These are phyloP conservation scores for Trametes cingulata DNA, from an alignment of 768 basidiomycete genomes.

Conservation along the genomic window DNA sequence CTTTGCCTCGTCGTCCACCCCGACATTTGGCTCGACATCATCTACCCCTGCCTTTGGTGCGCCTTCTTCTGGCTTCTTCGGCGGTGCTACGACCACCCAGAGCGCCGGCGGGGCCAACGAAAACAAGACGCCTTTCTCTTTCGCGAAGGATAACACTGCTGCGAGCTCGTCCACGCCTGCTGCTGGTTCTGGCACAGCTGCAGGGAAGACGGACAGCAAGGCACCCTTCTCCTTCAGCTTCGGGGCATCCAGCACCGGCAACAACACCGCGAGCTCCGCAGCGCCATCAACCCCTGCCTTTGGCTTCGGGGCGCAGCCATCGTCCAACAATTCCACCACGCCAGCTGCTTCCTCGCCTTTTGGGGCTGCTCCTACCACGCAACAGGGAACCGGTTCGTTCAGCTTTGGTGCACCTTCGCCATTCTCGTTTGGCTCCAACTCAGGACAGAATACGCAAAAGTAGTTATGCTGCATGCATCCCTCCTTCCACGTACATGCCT, in stretches of 20 bases:
- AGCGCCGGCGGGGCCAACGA: not conserved
- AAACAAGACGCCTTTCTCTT: conserved; percentile 20
- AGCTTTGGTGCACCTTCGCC: conserved; percentile 13
- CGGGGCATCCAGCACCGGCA: conserved; percentile 6
- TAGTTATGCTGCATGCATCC: conserved; percentile 12
- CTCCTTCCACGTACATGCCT: not conserved
- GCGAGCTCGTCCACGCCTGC: not conserved
- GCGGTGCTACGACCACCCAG: not conserved
- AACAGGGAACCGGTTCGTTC: conserved; percentile 7
- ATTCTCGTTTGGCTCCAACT: conserved; percentile 15
- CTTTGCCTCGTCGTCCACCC: not conserved
- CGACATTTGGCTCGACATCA: conserved; percentile 27
- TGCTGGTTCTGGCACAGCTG: not conserved
- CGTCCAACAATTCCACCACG: not conserved
- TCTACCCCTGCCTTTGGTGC: conserved; percentile 19
- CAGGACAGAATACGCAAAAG: conserved; percentile 22
- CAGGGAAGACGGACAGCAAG: conserved; percentile 3
- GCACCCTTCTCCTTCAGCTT: conserved; percentile 19
- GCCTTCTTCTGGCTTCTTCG: too few relatives aligned
- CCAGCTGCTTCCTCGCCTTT: conserved; percentile 15
- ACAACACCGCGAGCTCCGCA: conserved; percentile 2
- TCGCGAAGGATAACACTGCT: conserved; percentile 2
- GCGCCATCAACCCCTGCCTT: conserved; percentile 7
- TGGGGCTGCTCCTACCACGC: not conserved
- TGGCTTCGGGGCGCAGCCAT: conserved; percentile 12